A percentile compares a stretch with the other conserved stretches of the same genome.
phyloP scores from a whole-genome alignment of 2,329 filamentous ascomycete species.

The Cladosporium sp. region DNA sequence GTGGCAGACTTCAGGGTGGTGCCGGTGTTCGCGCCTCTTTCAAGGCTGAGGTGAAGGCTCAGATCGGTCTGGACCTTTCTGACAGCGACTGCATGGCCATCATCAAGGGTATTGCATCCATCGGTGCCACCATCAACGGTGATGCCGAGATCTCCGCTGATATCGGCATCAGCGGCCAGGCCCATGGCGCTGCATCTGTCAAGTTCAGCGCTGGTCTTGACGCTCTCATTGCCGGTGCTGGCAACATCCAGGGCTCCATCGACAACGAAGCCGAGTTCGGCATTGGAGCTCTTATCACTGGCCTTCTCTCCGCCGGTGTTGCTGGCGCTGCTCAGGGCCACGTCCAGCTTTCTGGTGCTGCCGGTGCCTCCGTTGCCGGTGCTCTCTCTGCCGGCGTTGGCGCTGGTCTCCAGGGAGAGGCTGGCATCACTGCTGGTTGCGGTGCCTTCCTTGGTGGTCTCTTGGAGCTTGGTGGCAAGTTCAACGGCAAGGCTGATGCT shows the following conservation, averaged over 20 bases:
- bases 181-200: slow-evolving; percentile 9
- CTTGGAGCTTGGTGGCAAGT: slow-evolving; percentile 10
- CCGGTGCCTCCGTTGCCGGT: background rate
- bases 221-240: slow-evolving; percentile 5
- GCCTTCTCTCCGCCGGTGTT: slow-evolving; percentile 13
- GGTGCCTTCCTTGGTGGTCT: slow-evolving; percentile 18
- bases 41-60: slow-evolving; percentile 16
- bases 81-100: slow-evolving; percentile 8
- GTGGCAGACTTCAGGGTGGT: slow-evolving; percentile 11
- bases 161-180: slow-evolving; percentile 1
- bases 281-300: slow-evolving; percentile 14
- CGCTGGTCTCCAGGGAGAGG: background rate
- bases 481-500: slow-evolving; percentile 9
- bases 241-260: slow-evolving; percentile 15
- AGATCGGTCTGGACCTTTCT: slow-evolving; percentile 11
- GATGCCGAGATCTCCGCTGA: slow-evolving; percentile 4
- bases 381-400: slow-evolving; percentile 11
- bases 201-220: slow-evolving; percentile 16
- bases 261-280: slow-evolving; percentile 15
- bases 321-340: slow-evolving; percentile 9
- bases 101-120: slow-evolving; percentile 17
- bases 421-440: slow-evolving; percentile 6
- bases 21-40: slow-evolving; percentile 2
- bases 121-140: slow-evolving; percentile 10
- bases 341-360: background rate